Percentiles rank a stretch among this genome's conserved stretches.
These are phyloP conservation scores for Apiospora marii DNA, from an alignment of 2,329 filamentous ascomycete genomes.

Conservation along the genomic window DNA sequence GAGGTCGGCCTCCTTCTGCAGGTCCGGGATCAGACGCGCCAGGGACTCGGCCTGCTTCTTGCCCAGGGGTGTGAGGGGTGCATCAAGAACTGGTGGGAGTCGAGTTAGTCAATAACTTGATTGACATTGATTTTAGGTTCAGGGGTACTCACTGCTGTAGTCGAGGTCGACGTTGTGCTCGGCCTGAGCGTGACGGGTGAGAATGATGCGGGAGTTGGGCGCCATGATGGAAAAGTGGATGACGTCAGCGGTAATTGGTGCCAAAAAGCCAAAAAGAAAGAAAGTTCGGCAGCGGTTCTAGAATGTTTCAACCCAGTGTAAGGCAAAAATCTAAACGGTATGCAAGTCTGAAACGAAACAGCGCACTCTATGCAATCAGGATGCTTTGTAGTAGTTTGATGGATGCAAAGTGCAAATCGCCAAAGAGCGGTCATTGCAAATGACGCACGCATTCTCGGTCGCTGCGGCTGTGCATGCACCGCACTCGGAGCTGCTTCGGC, in stretches of 20 bases:
- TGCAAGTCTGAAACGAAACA: not conserved
- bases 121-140: too few species aligned
- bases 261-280: not conserved
- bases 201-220: conserved; percentile 37
- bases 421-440: not conserved
- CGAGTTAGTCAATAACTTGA: not conserved
- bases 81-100: conserved; percentile 34
- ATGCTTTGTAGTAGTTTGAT: not conserved
- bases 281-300: not conserved
- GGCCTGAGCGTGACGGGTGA: conserved; percentile 39
- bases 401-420: not conserved
- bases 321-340: not conserved
- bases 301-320: not conserved
- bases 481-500: conserved; percentile 4
- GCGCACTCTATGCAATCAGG: not conserved
- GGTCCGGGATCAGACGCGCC: conserved; percentile 29
- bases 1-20: conserved; percentile 36
- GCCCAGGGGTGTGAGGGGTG: conserved; percentile 37
- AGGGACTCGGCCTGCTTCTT: conserved; percentile 38
- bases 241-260: not conserved
- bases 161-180: conserved; percentile 39
- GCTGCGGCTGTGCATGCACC: not conserved
- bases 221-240: conserved; percentile 32
- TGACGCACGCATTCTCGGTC: conserved; percentile 7
- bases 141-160: conserved; percentile 35